Base-by-base conservation (phyloP, 768 basidiomycete genomes). In the Cystofilobasidium macerans region DNA sequence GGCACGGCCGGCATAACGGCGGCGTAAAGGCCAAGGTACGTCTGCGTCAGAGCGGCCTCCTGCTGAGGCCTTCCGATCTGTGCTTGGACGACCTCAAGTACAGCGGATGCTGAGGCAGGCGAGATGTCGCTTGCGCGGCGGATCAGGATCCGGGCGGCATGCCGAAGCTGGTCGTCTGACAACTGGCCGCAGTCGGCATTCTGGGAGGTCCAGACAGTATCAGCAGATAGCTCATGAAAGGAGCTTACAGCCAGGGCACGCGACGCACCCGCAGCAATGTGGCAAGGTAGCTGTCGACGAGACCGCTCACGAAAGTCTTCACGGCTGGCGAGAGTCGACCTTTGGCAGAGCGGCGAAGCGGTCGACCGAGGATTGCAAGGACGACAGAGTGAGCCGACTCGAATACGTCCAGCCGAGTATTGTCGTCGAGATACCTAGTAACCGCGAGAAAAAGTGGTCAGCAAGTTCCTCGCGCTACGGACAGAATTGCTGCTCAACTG, bases 151-250 rank as follows among this genome's bases (percentile, higher is more conserved):
- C 33, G 47, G 42, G 59, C 28, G 7, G 64, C 57, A 36, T 86
- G 85, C 38, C 85, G 78, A 58, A 94, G 73, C 70, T 87, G 84
- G 12, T 79, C 67, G 28, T 89, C 76, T 13, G 86, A 80, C n/a
- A 94, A 78, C 51, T 90, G 83, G n/a, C 91, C 91, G 36, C 87
- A 82, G 53, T 82, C 84, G 65, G 93, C 81, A 74, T 81, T 83
- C 91, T 94, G 69, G n/a, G n/a, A n/a, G n/a, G n/a, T n/a, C n/a
- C n/a, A n/a, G n/a, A n/a, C n/a, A n/a, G n/a, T n/a, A n/a, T n/a
- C n/a, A n/a, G n/a, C n/a, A n/a, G n/a, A n/a, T n/a, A n/a, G n/a
- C n/a, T n/a, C n/a, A n/a, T n/a, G n/a, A n/a, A n/a, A n/a, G n/a
- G n/a, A n/a, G n/a, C n/a, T n/a, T n/a, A n/a, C n/a, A n/a, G n/a